Percentiles rank a stretch among this genome's conserved stretches.
phyloP scores from a whole-genome alignment of 805 yeast genomes.

The Kregervanrija delftensis region DNA sequence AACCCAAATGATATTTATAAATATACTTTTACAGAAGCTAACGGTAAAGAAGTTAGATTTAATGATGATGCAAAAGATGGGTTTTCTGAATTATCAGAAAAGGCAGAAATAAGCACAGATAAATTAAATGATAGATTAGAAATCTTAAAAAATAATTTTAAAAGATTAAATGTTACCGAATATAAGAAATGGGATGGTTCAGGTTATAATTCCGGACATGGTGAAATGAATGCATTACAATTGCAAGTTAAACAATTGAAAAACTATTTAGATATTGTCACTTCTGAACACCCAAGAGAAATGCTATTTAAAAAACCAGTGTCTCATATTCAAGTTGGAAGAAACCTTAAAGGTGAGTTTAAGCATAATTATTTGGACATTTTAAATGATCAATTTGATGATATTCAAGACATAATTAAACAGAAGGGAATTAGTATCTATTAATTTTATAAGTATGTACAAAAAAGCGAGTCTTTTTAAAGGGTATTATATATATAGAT shows the following conservation, averaged over 20 bases:
- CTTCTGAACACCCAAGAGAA: constrained; percentile 29
- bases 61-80: constrained; percentile 13
- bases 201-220: constrained; percentile 7
- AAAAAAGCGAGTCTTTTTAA: too few relatives aligned
- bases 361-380: constrained; percentile 23
- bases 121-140: constrained; percentile 21
- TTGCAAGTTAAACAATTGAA: constrained; percentile 28
- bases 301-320: constrained; percentile 24
- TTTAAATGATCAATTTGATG: constrained; percentile 19
- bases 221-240: constrained; percentile 30
- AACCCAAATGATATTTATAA: neutral
- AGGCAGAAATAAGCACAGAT: constrained; percentile 8
- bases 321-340: constrained; percentile 11
- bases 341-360: constrained; percentile 2
- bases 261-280: constrained; percentile 25
- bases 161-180: constrained; percentile 17
- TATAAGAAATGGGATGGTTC: constrained; percentile 16
- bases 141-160: constrained; percentile 24
- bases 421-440: constrained; percentile 1
- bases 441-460: neutral
- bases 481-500: too few relatives aligned
- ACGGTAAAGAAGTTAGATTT: constrained; percentile 20
- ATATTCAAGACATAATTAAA: constrained; percentile 4
- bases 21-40: constrained; percentile 5
- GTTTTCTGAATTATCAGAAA: constrained; percentile 10